Base-by-base conservation (phyloP, 768 basidiomycete species). In the Panellus pusillus region DNA sequence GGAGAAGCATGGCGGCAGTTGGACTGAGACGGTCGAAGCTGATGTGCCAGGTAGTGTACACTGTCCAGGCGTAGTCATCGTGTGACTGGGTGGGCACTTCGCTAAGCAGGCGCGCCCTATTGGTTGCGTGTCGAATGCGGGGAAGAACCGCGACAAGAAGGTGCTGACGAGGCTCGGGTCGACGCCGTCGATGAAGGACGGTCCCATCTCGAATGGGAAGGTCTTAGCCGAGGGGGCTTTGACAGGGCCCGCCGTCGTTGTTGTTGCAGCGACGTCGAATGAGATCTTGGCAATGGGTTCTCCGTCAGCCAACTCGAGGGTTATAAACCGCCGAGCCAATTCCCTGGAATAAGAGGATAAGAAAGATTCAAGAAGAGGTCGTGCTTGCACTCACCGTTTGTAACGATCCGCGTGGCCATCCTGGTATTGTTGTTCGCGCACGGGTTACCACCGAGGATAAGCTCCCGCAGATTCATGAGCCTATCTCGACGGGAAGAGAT, bases 131-230 rank as follows among this genome's bases (percentile, higher is more conserved):
- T 99, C 97, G 68, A 91, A 95, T 2, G 83, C 68, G 9, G 86
- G 82, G 72, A 98, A 94, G 71, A 88, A 97, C 82, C 86, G 82
- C 58, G 83, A 79, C 47, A 94, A 81, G 73, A 95, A 95, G 53
- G 78, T 81, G 66, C 83, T 86, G 58, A 94, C 81, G 49, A 91
- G 65, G 13, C 73, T 66, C 6, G 80, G 75, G 58, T 87, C 84
- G 11, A 91, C 87, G 28, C 91, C 92, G 0, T 84, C 83, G 24
- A 91, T 78, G 62, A 90, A 87, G 0, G 89, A 83, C 2, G 83
- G 73, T 28, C 76, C 79, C 87, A 92, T 90, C 47, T 83, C 81
- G 43, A 73, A 74, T 0, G 96, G 93, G 68, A 94, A 97, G 0
- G 80, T 80, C n/a, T 83, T 87, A 13, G 91, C 75, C 51, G 73